Conservation (phyloP, 164 flowering plant species). For the Buxus sempervirens region DNA sequence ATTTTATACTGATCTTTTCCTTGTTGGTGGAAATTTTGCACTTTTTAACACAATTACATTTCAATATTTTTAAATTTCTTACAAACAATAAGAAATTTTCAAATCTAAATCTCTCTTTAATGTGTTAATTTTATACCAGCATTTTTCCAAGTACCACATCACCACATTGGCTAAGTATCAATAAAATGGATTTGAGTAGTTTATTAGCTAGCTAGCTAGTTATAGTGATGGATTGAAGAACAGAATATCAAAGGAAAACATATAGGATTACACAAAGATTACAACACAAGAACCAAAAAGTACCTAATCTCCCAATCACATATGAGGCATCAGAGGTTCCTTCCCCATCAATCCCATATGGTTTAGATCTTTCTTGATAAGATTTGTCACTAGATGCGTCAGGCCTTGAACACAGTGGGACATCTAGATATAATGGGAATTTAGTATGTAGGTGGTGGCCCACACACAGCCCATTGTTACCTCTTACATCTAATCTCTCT, state of each 20-base stretch:
- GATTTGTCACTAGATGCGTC: slow-evolving; percentile 3
- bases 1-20: no score
- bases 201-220: background rate
- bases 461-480: slow-evolving; percentile 39
- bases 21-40: no score
- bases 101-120: no score
- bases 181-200: background rate
- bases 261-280: background rate
- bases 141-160: no score
- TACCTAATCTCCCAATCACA: background rate
- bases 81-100: no score
- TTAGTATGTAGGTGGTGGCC: slow-evolving; percentile 12
- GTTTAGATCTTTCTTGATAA: background rate
- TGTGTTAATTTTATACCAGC: no score
- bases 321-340: background rate
- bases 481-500: slow-evolving; percentile 40
- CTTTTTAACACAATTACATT: no score
- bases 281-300: background rate
- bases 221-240: background rate
- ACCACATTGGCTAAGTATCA: background rate
- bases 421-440: slow-evolving; percentile 13
- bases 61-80: no score
- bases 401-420: slow-evolving; percentile 22
- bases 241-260: background rate
- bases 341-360: background rate